phyloP scores from a whole-genome alignment of 192 early-diverging fungal species.

The Coemansia sp. region DNA sequence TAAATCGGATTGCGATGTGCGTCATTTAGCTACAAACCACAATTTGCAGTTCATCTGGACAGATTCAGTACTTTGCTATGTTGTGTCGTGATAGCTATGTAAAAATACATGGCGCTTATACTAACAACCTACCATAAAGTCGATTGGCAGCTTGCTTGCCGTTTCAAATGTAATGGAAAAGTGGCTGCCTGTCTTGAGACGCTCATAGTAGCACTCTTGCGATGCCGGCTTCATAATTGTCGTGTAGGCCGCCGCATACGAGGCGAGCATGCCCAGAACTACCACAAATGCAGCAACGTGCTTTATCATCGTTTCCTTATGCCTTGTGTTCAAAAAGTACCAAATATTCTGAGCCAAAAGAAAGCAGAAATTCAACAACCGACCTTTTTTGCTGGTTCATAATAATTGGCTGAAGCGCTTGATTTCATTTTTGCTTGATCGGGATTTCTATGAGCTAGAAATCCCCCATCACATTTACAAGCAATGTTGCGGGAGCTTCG shows the following conservation, averaged over 20 bases:
- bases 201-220: slow-evolving; percentile 52
- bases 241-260: slow-evolving; percentile 43
- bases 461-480: too few species aligned
- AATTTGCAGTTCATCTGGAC: neutral
- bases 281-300: slow-evolving; percentile 19
- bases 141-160: slow-evolving; percentile 47
- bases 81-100: too few species aligned
- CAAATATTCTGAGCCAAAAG: too few species aligned
- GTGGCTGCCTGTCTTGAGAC: slow-evolving; percentile 42
- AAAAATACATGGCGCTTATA: too few species aligned
- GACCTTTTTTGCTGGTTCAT: too few species aligned
- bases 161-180: slow-evolving; percentile 52
- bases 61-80: too few species aligned
- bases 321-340: too few species aligned
- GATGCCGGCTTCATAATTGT: slow-evolving; percentile 45
- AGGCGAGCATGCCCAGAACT: slow-evolving; percentile 27
- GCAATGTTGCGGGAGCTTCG: too few species aligned
- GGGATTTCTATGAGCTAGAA: too few species aligned
- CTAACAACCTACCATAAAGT: slow-evolving; percentile 22
- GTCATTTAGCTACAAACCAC: slow-evolving; percentile 29
- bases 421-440: too few species aligned
- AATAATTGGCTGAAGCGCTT: too few species aligned
- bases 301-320: slow-evolving; percentile 27
- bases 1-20: slow-evolving; percentile 30
- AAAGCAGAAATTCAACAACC: too few species aligned